Evolutionary conservation across 345 rosid genomes (phyloP).

Genomic region (Raphanus raphanistrum): DNA sequence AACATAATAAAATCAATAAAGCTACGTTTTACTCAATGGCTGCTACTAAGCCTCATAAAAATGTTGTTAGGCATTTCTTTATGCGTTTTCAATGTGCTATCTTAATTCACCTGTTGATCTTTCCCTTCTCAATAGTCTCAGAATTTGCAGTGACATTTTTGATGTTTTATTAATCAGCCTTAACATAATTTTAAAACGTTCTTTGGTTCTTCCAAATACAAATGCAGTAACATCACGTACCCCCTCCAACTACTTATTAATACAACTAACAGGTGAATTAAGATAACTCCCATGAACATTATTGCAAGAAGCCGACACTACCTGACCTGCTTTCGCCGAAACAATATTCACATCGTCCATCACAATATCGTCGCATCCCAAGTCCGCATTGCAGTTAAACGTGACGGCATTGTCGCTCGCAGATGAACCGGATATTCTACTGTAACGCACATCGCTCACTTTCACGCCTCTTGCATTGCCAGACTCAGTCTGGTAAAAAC

Average conservation of each 20-base stretch:
- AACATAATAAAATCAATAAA: background rate
- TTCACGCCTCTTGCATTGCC: conserved; percentile 27
- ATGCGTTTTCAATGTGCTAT: too few relatives aligned
- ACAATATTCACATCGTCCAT: conserved; percentile 34
- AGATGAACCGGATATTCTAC: conserved; percentile 40
- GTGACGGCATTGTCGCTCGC: conserved; percentile 36
- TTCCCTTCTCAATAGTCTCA: too few relatives aligned
- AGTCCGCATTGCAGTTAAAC: conserved; percentile 33
- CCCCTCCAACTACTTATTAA: background rate
- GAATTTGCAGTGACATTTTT: background rate
- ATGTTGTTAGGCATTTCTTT: too few relatives aligned
- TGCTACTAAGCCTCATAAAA: conserved; percentile 11
- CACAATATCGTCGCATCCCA: conserved; percentile 39
- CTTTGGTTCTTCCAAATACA: too few relatives aligned
- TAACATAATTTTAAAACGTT: too few relatives aligned
- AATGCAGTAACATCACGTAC: too few relatives aligned
- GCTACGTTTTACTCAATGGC: background rate
- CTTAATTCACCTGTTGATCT: too few relatives aligned
- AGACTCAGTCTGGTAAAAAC: background rate
- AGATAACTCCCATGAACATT: conserved; percentile 29
- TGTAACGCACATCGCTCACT: conserved; percentile 43
- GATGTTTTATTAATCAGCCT: background rate
- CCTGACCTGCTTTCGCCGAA: conserved; percentile 21
- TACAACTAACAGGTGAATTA: conserved; percentile 9
- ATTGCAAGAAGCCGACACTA: conserved; percentile 32